Evolutionary conservation across 176 grass and related monocot genomes (phyloP).

Genomic region (Triticum urartu): DNA sequence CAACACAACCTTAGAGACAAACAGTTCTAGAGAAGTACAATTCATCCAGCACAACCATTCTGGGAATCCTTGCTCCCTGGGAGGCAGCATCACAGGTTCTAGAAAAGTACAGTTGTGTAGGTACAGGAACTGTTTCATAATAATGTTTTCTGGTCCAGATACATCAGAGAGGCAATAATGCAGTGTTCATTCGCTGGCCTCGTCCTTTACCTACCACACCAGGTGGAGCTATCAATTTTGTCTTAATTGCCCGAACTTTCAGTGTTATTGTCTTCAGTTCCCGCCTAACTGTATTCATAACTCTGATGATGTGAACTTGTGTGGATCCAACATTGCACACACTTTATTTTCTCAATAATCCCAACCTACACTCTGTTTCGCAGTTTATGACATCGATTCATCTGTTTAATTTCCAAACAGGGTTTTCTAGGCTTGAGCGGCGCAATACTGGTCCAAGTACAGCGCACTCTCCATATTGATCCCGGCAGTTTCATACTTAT

Average conservation of each 20-base stretch:
- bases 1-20: background rate
- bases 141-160: background rate
- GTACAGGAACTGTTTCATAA: background rate
- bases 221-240: too few relatives aligned
- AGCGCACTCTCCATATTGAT: slow-evolving; percentile 41
- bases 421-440: slow-evolving; percentile 89
- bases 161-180: background rate
- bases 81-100: background rate
- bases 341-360: background rate
- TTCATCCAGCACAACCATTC: too few relatives aligned
- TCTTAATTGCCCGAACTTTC: background rate
- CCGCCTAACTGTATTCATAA: background rate
- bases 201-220: too few relatives aligned
- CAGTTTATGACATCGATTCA: background rate
- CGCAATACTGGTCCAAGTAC: slow-evolving; percentile 74
- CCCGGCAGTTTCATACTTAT: slow-evolving; percentile 77
- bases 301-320: background rate
- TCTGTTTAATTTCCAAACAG: slow-evolving; percentile 33
- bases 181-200: background rate
- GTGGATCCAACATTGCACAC: background rate
- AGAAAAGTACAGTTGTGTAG: background rate
- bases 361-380: background rate
- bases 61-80: background rate
- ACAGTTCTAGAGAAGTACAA: background rate
- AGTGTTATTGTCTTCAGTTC: background rate